Base-by-base conservation (phyloP, 1,284 basidiomycete genomes). In the Bondarzewia mesenterica region DNA sequence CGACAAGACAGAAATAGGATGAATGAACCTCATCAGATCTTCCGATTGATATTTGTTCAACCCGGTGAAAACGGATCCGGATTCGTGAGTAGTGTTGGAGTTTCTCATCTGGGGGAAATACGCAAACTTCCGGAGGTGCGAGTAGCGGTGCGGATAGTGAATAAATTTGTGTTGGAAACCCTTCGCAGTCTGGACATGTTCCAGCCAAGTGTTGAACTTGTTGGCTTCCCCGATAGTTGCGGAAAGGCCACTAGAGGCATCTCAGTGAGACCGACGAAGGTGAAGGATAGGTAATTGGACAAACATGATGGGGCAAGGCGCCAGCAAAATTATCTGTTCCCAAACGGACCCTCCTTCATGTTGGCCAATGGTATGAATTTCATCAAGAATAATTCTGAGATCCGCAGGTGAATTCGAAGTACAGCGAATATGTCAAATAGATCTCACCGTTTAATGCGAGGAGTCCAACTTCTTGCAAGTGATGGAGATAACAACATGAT, bases 301-400 rank as follows among this genome's bases (percentile, higher is more conserved):
- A 40, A 47, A 82, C 81, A 86, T 82, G 52, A 86, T 71, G 1
- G 83, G 83, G 54, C 80, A 83, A 15, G 80, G 78, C 2, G 80
- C 75, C 6, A 84, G 63, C 4, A 85, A 61, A 7, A 83, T 64
- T 18, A 84, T 78, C 55, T 83, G 80, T 55, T 86, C 82, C 84
- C 83, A 85, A 3, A 84, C 77, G 0, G 78, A 68, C 1, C 82
- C 82, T 2, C 77, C 80, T 54, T 81, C 77, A 54, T 82, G 73
- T 47, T 84, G 79, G 2, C 82, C 82, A 39, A 87, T 82, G 2
- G 76, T 74, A 58, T 86, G 83, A 39, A 86, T 84, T 59, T 86
- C 83, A 50, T 86, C 83, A 8, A 86, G 65, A 43, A 86, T 77
- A 48, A 86, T 80, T n/a, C 80, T 82, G 48, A 25, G 40, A 18